Evolutionary conservation across 2,329 filamentous ascomycete genomes (phyloP), one percentile per base, ranked within the genome.

Genomic region (Lecanicillium sp.): DNA sequence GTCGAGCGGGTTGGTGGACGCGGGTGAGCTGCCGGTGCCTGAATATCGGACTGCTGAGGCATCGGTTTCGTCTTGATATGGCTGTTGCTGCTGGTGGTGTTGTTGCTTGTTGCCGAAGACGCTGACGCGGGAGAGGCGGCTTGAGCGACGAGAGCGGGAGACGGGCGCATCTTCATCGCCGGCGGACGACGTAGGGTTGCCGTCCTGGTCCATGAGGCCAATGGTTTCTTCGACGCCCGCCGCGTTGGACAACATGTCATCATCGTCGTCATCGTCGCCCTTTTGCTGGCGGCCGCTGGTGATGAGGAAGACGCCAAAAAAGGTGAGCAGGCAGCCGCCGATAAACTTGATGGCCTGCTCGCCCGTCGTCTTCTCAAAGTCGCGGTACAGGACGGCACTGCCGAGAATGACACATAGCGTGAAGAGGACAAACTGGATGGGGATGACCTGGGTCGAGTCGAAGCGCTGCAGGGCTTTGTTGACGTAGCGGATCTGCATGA

Each of bases 401-500:
- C 92, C 92, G 37, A 95, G 72, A 50, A 98, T 97, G 46, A 97
- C 92, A 5, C 86, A 94, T 7, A 98, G 71, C 0, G 92, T 98
- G 59, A 98, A 98, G 46, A 94, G 77, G 36, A 98, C 92, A 52
- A 98, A 98, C 55, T 98, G 92, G 12, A 92, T 92, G 0, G 92
- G 92, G 46, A 98, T 98, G 49, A 98, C 92, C 58, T 96, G 88
- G 0, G 92, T 98, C 6, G 92, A 95, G 60, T 96, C 87, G 65
- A 97, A 98, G 33, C 86, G 80, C 58, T 96, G 89, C 37, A 98
- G 69, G 1, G 75, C 72, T 48, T 74, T 85, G 65, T 97, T 98
- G 57, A 98, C 77, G 57, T 97, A 98, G 56, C 87, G 90, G 51
- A 98, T 90, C 64, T 98, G 92, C 84, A 97, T 88, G 43, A 98